Base-by-base conservation (phyloP, 2,329 filamentous ascomycete species). In the Botrytis cinerea region DNA sequence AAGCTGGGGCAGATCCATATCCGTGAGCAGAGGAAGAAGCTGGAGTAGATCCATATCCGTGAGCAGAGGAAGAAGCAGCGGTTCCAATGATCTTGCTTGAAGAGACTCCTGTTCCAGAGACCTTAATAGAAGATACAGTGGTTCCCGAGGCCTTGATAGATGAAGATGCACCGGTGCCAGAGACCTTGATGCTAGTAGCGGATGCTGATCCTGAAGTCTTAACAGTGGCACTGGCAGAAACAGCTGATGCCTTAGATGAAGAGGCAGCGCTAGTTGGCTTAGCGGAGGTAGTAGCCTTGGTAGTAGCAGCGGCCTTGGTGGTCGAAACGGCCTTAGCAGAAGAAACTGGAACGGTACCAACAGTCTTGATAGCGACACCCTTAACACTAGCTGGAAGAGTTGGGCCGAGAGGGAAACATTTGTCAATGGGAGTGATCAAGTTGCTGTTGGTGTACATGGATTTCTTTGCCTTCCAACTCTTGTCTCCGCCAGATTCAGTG, bases 371-470 rank as follows among this genome's bases (percentile, higher is more conserved):
- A 1, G 70, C n/a, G 25, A 72, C 61, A 18, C 70, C 38, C 16
- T 62, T 63, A 2, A 43, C 22, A 46, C 20, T 35, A 18, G 51
- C 38, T 48, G 51, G 20, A 32, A 68, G 71, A 68, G 48, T 48
- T 60, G 71, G 71, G 1, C 62, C 71, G 10, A 72, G 51, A n/a
- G 71, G 71, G 51, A 72, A 69, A 72, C 71, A 72, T 48, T 72
- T 60, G 25, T 68, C 40, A 5, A 72, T 59, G 25, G 71, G 71
- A 20, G 51, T 72, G 28, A 72, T 72, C 62, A 72, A 48, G 38
- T 59, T 57, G 28, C 38, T 16, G 22, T 68, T 72, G n/a, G 32
- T 8, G 40, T 68, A 72, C 7, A 72, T 45, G 1, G 62, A 51
- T 40, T 54, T 54, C 10, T 72, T 68, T 35, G 51, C 38, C 25